A percentile compares a stretch with the other conserved stretches of the same genome.
phyloP scores from a whole-genome alignment of 2,329 filamentous ascomycete species.

The Penicillium brevicompactum region DNA sequence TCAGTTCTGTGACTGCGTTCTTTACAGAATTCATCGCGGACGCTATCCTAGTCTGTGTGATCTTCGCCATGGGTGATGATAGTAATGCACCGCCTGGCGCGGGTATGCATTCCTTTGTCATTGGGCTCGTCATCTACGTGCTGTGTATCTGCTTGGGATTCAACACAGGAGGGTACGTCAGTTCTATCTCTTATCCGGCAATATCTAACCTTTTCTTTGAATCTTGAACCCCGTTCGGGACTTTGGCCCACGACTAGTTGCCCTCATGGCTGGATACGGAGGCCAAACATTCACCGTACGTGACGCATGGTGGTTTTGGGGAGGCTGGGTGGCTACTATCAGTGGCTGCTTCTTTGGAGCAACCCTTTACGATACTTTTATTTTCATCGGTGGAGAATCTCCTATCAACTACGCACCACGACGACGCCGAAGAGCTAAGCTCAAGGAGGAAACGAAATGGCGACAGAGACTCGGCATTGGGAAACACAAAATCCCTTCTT shows the following conservation, averaged over 20 bases:
- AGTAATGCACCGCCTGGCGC: conserved; percentile 46
- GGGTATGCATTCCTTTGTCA: conserved; percentile 36
- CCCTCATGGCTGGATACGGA: conserved; percentile 28
- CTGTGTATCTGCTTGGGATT: conserved; percentile 26
- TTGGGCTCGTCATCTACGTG: conserved; percentile 2
- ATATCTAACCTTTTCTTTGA: not conserved
- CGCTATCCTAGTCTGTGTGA: conserved; percentile 29
- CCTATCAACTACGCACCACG: conserved; percentile 44
- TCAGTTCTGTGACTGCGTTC: conserved; percentile 32
- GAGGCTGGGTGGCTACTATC: conserved; percentile 33
- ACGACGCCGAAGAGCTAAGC: conserved; percentile 34
- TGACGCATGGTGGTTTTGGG: conserved; percentile 35
- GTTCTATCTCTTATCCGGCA: not conserved
- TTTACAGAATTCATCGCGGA: conserved; percentile 37
- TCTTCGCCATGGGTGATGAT: conserved; percentile 42
- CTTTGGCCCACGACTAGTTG: conserved; percentile 32
- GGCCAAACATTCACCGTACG: not conserved
- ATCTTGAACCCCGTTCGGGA: conserved; percentile 36
- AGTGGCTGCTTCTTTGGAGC: conserved; percentile 32
- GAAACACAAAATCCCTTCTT: not conserved
- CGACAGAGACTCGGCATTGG: conserved; percentile 8
- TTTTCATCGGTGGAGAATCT: conserved; percentile 37
- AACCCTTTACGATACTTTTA: conserved; percentile 34
- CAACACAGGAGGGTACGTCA: conserved; percentile 32
- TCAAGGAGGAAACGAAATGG: conserved; percentile 16